phyloP scores from a whole-genome alignment of 2,329 filamentous ascomycete genomes.

The Calonectria leucothoes region DNA sequence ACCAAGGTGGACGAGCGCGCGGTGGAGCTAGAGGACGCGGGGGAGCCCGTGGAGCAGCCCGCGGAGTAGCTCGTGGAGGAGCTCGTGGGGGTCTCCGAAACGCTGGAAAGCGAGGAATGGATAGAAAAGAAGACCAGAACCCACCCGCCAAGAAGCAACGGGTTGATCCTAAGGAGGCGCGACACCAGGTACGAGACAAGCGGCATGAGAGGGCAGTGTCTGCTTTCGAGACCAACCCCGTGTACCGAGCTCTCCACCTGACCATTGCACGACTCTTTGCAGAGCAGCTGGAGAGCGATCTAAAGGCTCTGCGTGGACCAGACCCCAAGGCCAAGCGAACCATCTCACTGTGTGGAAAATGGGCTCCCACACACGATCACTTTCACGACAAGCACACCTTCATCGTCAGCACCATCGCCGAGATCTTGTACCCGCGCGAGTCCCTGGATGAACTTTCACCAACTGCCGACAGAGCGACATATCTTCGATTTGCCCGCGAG shows the following conservation, averaged over 20 bases:
- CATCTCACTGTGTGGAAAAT: constrained; percentile 70
- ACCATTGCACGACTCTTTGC: constrained; percentile 67
- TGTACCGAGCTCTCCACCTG: constrained; percentile 65
- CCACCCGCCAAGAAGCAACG: constrained; percentile 4
- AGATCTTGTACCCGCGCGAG: constrained; percentile 59
- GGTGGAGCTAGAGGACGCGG: neutral
- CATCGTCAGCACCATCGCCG: constrained; percentile 67
- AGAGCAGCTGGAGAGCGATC: constrained; percentile 62
- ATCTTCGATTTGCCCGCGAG: constrained; percentile 66
- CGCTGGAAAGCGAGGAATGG: neutral
- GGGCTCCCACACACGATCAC: constrained; percentile 65
- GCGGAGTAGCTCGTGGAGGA: neutral
- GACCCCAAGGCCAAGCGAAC: constrained; percentile 53
- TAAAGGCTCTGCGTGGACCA: constrained; percentile 52
- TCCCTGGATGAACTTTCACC: constrained; percentile 43
- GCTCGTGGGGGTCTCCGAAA: neutral
- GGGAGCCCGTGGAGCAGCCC: neutral
- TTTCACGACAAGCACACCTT: constrained; percentile 71
- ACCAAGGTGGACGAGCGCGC: neutral
- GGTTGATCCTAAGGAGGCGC: constrained; percentile 33
- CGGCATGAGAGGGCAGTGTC: constrained; percentile 56
- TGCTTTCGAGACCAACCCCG: constrained; percentile 54
- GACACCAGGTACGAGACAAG: constrained; percentile 45
- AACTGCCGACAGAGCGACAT: constrained; percentile 57
- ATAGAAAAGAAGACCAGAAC: neutral